Conservation (phyloP, 305 asterid genomes). For the Fraxinus ornus region DNA sequence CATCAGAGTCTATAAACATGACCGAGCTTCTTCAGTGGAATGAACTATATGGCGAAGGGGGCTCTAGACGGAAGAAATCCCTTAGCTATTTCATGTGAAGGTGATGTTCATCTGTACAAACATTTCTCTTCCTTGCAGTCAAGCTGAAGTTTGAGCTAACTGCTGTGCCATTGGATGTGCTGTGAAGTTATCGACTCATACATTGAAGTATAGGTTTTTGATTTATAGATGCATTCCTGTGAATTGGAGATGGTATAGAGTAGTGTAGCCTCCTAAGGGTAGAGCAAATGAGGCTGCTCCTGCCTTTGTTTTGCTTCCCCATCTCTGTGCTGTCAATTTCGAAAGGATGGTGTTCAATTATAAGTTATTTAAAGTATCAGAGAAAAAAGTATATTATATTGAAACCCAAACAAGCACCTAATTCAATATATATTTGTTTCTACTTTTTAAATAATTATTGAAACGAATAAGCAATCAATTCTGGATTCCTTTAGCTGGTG, state of each 20-base stretch:
- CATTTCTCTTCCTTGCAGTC: background rate
- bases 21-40: slow-evolving; percentile 81
- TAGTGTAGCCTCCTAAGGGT: slow-evolving; percentile 29
- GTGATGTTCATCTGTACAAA: slow-evolving; percentile 22
- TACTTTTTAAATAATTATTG: slow-evolving; percentile 28
- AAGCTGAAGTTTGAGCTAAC: background rate
- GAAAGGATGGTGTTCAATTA: slow-evolving; percentile 14
- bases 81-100: slow-evolving; percentile 81
- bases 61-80: slow-evolving; percentile 71
- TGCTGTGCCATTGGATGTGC: slow-evolving; percentile 2
- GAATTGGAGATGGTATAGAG: slow-evolving; percentile 37
- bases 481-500: background rate
- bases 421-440: slow-evolving; percentile 21
- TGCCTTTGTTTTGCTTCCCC: slow-evolving; percentile 39
- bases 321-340: slow-evolving; percentile 25
- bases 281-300: slow-evolving; percentile 23
- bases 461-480: slow-evolving; percentile 18
- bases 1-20: slow-evolving; percentile 80
- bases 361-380: slow-evolving; percentile 19
- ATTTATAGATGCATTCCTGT: slow-evolving; percentile 17
- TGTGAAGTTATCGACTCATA: slow-evolving; percentile 27
- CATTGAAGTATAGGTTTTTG: slow-evolving; percentile 39
- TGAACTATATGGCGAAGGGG: slow-evolving; percentile 85
- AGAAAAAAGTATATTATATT: slow-evolving; percentile 4
- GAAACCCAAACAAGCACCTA: slow-evolving; percentile 19